These are phyloP conservation scores for Fusarium drepaniforme DNA, from an alignment of 2,329 filamentous ascomycete genomes.

Conservation along the genomic window DNA sequence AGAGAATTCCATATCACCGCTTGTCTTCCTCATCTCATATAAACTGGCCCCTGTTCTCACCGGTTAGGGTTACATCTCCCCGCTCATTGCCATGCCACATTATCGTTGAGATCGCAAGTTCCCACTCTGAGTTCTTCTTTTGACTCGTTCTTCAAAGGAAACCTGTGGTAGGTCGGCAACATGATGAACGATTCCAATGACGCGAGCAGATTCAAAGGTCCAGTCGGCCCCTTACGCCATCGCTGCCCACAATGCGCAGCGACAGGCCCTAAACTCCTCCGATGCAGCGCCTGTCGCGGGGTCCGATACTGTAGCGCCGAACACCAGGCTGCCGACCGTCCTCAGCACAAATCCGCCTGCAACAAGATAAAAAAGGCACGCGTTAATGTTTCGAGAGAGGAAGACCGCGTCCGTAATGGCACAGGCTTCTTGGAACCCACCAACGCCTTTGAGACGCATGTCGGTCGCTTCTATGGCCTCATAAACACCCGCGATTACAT, in stretches of 20 bases:
- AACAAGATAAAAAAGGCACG: slow-evolving; percentile 50
- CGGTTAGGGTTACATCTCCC: no score
- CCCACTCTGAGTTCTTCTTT: no score
- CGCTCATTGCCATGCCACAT: no score
- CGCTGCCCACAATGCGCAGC: slow-evolving; percentile 11
- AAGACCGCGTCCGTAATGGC: slow-evolving; percentile 48
- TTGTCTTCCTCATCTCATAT: background rate
- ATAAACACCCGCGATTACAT: slow-evolving; percentile 55
- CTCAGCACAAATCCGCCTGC: slow-evolving; percentile 55
- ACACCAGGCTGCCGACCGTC: slow-evolving; percentile 54
- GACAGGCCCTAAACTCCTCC: slow-evolving; percentile 28
- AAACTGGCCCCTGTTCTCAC: no score
- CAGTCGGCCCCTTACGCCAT: background rate
- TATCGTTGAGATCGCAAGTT: no score
- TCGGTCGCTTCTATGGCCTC: slow-evolving; percentile 56
- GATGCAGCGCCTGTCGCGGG: slow-evolving; percentile 56
- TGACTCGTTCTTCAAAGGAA: no score
- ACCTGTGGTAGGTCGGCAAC: background rate
- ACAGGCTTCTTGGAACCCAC: slow-evolving; percentile 38
- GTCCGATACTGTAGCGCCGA: slow-evolving; percentile 58
- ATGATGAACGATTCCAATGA: background rate
- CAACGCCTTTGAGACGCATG: slow-evolving; percentile 51
- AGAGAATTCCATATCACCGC: rapidly evolving
- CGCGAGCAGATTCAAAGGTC: background rate
- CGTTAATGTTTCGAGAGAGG: slow-evolving; percentile 47